A percentile compares a stretch with the other conserved stretches of the same genome.
These are phyloP conservation scores for Colletotrichum scovillei DNA, from an alignment of 2,329 filamentous ascomycete genomes.

Conservation along the genomic window DNA sequence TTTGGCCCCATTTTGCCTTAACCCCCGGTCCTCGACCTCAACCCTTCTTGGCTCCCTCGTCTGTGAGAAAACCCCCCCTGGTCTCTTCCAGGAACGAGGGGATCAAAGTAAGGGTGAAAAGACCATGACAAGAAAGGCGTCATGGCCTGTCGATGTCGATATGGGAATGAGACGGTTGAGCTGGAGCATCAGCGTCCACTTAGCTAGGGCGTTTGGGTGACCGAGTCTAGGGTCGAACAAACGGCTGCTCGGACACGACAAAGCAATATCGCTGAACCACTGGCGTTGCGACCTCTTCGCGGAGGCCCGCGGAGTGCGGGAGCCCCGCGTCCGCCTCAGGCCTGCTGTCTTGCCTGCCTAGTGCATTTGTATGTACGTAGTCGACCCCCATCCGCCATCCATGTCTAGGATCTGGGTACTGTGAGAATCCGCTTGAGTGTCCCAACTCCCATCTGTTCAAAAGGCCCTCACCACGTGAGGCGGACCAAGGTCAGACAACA, in stretches of 20 bases:
- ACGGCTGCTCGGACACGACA: neutral
- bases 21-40: neutral
- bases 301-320: slow-evolving; percentile 28
- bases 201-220: neutral
- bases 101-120: neutral
- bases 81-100: neutral
- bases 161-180: neutral
- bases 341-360: neutral
- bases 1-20: neutral
- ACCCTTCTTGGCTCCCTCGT: neutral
- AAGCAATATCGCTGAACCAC: neutral
- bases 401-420: neutral
- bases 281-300: slow-evolving; percentile 11
- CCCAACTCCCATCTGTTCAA: slow-evolving; percentile 1
- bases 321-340: neutral
- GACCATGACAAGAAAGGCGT: neutral
- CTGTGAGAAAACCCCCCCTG: neutral
- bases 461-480: slow-evolving; percentile 28
- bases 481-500: slow-evolving; percentile 18
- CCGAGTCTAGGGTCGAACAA: neutral
- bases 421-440: neutral
- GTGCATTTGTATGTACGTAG: too few relatives aligned
- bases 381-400: neutral
- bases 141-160: neutral
- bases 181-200: neutral